These are phyloP conservation scores for Emmonsia crescens DNA, from an alignment of 2,329 filamentous ascomycete species.

Conservation along the genomic window DNA sequence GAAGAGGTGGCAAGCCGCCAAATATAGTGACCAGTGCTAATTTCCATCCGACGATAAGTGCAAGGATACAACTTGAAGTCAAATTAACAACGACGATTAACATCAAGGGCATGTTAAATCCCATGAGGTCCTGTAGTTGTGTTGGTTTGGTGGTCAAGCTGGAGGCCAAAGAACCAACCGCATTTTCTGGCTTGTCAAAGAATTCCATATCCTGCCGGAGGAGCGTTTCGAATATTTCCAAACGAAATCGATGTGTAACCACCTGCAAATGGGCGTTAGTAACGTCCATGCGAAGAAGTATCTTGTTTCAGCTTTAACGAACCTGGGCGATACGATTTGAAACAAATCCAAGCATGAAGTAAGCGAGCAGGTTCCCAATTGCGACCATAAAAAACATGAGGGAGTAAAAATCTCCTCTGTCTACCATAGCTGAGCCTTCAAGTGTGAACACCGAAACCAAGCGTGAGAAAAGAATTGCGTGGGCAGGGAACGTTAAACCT, in stretches of 20 bases:
- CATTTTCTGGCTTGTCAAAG: slow-evolving; percentile 16
- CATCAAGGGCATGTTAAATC: slow-evolving; percentile 69
- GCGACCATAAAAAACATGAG: slow-evolving; percentile 40
- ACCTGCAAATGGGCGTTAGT: background rate
- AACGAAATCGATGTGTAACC: slow-evolving; percentile 16
- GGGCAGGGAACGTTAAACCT: slow-evolving; percentile 38
- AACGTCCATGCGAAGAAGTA: background rate
- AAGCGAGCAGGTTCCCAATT: slow-evolving; percentile 24
- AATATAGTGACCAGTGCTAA: slow-evolving; percentile 54
- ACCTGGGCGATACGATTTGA: slow-evolving; percentile 19
- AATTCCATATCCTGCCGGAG: slow-evolving; percentile 22
- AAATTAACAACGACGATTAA: slow-evolving; percentile 66
- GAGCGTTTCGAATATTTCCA: slow-evolving; percentile 18
- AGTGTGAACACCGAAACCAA: slow-evolving; percentile 19
- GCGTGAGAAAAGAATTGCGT: slow-evolving; percentile 31
- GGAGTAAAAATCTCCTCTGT: slow-evolving; percentile 34
- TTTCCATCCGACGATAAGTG: slow-evolving; percentile 67
- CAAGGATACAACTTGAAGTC: slow-evolving; percentile 54
- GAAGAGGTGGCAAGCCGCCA: slow-evolving; percentile 32
- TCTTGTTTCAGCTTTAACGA: background rate
- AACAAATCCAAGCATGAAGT: slow-evolving; percentile 24
- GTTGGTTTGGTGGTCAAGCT: slow-evolving; percentile 73
- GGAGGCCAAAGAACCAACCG: slow-evolving; percentile 52
- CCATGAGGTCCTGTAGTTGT: slow-evolving; percentile 45
- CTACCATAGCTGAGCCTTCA: slow-evolving; percentile 10